phyloP scores from a whole-genome alignment of 2,329 filamentous ascomycete species.

The Helotiales sp. region DNA sequence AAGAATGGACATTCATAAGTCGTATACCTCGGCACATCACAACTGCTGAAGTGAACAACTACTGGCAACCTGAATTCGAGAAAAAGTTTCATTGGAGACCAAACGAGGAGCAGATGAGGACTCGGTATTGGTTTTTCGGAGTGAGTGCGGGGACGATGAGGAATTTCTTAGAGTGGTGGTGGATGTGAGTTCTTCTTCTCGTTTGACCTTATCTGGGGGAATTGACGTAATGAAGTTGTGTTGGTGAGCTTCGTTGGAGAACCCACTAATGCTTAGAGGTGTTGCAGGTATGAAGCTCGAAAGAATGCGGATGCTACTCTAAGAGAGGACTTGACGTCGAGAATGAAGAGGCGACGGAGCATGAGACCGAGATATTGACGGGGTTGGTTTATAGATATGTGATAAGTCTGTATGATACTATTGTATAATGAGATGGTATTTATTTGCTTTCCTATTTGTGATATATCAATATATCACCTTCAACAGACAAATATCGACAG shows the following conservation, averaged over 20 bases:
- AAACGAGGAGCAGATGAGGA: background rate
- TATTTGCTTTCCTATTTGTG: too few relatives aligned
- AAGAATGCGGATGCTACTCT: background rate
- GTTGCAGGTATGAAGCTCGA: background rate
- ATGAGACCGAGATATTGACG: background rate
- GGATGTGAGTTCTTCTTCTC: background rate
- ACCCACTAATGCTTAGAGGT: too few relatives aligned
- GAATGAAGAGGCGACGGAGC: background rate
- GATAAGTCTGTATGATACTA: too few relatives aligned
- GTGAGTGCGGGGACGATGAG: background rate
- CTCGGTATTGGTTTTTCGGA: constrained; percentile 1
- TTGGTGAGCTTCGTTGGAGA: too few relatives aligned
- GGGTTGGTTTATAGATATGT: too few relatives aligned
- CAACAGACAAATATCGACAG: too few relatives aligned
- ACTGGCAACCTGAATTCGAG: background rate
- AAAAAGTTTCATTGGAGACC: background rate
- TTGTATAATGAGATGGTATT: too few relatives aligned
- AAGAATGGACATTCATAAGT: background rate
- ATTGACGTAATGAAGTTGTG: too few relatives aligned
- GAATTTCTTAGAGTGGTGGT: background rate
- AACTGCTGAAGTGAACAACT: background rate
- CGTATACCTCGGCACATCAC: background rate
- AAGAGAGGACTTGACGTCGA: background rate
- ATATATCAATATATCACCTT: too few relatives aligned
- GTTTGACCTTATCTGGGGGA: too few relatives aligned